Evolutionary conservation across 768 basidiomycete genomes (phyloP), one percentile per base, ranked within the genome.

Genomic region (Hebeloma cylindrosporum): DNA sequence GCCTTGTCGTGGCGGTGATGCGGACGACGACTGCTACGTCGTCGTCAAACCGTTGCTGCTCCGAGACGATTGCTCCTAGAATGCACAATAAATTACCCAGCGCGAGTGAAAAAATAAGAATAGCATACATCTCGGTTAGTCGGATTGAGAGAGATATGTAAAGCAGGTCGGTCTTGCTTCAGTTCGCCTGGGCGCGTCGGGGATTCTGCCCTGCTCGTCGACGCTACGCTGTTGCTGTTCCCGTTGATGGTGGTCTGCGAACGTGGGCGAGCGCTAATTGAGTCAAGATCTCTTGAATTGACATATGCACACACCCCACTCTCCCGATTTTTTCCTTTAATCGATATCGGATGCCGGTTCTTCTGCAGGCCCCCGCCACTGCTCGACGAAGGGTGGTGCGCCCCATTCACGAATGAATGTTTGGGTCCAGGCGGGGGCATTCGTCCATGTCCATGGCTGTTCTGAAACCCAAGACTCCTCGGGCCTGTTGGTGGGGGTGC

Each of bases 401-500:
- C 28, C n/a, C 75, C 77, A 46, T 79, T 78, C 46, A 68, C 56
- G 35, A 70, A n/a, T n/a, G n/a, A 61, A 37, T 68, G 60, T 57
- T 79, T 80, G 38, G 71, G 61, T 31, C 67, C 62, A 11, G 59
- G 60, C 18, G 63, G 64, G 9, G 60, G 63, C 18, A 48, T 49
- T 39, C 58, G 52, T 4, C 58, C 42, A 45, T 63, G 61, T n/a
- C n/a, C n/a, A 42, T 54, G 45, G 41, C 68, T 73, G 48, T 70
- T 74, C 37, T 70, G 63, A 34, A n/a, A n/a, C n/a, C n/a, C n/a
- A n/a, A 85, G 68, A 57, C 79, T 82, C 32, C 83, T 74, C 11
- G 84, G 84, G 1, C 80, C 84, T 2, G 82, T 85, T 9, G 84
- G 84, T 7, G 80, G 84, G 3, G 69, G 63, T 34, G 69, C 74